Base-by-base conservation (phyloP, 345 rosid genomes). In the Anacardium occidentale region DNA sequence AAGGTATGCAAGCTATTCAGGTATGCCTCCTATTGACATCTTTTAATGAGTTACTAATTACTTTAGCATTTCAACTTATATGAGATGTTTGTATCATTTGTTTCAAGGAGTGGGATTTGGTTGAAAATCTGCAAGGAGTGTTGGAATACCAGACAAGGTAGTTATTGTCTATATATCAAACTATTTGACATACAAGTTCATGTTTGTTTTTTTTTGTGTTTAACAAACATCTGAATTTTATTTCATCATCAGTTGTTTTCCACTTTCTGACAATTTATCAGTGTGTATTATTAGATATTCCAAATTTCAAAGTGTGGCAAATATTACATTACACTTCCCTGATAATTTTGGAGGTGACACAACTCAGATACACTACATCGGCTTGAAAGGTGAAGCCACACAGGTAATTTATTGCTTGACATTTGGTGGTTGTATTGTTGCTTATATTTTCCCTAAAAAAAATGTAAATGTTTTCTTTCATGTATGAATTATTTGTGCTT, bases 341-440 rank as follows among this genome's bases (percentile, higher is more conserved):
- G 96, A 85, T 51, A 92, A 86, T 70, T 92, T 89, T 83, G 94
- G 94, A 18, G 96, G 94, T 47, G 94, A 91, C 69, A 83, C 83
- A 21, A 89, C 89, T 60, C 90, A 85, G 78, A 95, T 95, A 77
- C 87, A 80, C 71, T 95, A 88, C 59, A 95, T 95, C 65, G 98
- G 99, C 48, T 89, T 92, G 68, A 95, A 91, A 85, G 99, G 99
- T 50, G 99, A 95, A 92, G 96, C 97, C 50, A 95, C 99, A 14
- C 91, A 92, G 90, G 98, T 91, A 86, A 70, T 51, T 24, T 71
- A 47, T 42, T 66, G 57, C 42, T 40, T 51, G 79, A 55, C 60
- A 56, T 45, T 64, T 74, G 68, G 48, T 29, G 70, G 40, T 68
- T 29, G 53, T 61, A 10, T 62, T 26, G n/a, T 8, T 24, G 18